phyloP scores from a whole-genome alignment of 495 filamentous ascomycete species.

The Hamigera avellanea region DNA sequence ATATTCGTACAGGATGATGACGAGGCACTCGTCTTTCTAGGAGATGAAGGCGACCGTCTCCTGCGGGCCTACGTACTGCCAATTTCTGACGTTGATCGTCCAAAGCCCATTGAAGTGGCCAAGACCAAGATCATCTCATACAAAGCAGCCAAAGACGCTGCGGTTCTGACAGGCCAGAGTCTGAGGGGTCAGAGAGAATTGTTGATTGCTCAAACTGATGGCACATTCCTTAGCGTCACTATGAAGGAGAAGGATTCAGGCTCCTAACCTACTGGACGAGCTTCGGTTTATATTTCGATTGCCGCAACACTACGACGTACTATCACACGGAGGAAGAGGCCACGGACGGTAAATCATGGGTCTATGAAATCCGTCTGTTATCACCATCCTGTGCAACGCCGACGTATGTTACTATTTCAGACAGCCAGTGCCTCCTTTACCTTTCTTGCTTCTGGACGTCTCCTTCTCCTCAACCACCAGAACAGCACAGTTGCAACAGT shows the following conservation, averaged over 20 bases:
- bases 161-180: constrained; percentile 1
- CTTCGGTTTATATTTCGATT: too few species aligned
- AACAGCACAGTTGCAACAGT: constrained; percentile 16
- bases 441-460: too few species aligned
- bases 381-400: background rate
- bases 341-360: too few species aligned
- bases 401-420: too few species aligned
- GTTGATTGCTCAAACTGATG: constrained; percentile 3
- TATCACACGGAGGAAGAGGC: too few species aligned
- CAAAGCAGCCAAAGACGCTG: constrained; percentile 1
- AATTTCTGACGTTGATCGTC: background rate
- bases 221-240: constrained; percentile 3
- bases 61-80: constrained; percentile 5
- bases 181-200: constrained; percentile 1
- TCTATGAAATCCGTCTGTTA: too few species aligned
- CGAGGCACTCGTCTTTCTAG: constrained; percentile 4
- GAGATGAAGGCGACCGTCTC: constrained; percentile 2
- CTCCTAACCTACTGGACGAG: too few species aligned
- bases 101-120: background rate
- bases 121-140: constrained; percentile 3
- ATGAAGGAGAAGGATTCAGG: too few species aligned
- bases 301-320: too few species aligned
- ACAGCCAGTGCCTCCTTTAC: too few species aligned
- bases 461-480: constrained; percentile 9
- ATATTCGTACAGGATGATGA: constrained; percentile 8